Conservation (phyloP, 83 land plant species). For the Larix sibirica region DNA sequence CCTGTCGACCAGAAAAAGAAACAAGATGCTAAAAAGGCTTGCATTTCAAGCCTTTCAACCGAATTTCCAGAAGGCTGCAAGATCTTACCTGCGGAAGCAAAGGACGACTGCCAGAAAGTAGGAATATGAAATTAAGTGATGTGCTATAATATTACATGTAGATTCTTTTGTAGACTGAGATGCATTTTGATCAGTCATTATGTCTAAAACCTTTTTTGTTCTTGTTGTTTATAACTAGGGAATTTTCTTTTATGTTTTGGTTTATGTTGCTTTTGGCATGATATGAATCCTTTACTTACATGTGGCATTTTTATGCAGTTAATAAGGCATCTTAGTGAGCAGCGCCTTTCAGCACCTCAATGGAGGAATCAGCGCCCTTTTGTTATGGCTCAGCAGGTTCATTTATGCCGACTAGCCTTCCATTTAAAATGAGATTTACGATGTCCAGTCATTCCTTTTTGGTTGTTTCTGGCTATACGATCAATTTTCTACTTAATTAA, state of each 20-base stretch:
- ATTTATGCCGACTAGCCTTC: not conserved
- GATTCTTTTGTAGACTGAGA: not conserved
- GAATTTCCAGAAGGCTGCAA: constrained; percentile 74
- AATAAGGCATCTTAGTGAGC: constrained; percentile 64
- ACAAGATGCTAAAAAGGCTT: constrained; percentile 44
- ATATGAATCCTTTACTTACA: not conserved
- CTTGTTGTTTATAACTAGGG: not conserved
- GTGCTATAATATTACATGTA: not conserved
- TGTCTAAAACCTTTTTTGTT: too few species aligned
- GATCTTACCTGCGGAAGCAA: constrained; percentile 53
- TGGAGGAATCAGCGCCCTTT: constrained; percentile 67
- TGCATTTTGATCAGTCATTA: too few species aligned
- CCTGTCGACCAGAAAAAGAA: constrained; percentile 43
- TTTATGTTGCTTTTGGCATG: not conserved
- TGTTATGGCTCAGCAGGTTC: constrained; percentile 55
- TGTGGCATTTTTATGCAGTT: constrained; percentile 36
- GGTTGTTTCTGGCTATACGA: not conserved
- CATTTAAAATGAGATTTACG: not conserved
- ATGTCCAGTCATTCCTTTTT: not conserved
- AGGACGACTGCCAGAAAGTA: constrained; percentile 71
- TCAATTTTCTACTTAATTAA: not conserved
- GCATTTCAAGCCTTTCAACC: constrained; percentile 43
- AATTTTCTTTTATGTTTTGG: not conserved
- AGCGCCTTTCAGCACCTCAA: constrained; percentile 55
- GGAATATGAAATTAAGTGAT: not conserved